These are phyloP conservation scores for Pseudogymnoascus sp. DNA, from an alignment of 2,329 filamentous ascomycete genomes.

Conservation along the genomic window DNA sequence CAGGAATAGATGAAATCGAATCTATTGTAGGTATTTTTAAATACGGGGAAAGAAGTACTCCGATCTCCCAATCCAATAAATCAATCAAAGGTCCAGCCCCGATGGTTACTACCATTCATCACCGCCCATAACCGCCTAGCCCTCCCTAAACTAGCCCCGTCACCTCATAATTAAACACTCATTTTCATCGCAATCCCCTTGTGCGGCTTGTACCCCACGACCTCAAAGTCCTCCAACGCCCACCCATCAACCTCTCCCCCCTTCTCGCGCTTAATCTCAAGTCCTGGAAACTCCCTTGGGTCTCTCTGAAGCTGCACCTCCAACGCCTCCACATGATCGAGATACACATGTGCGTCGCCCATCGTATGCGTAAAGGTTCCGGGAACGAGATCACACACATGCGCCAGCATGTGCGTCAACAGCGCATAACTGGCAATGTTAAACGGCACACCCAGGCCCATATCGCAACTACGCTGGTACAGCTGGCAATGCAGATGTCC, in stretches of 20 bases:
- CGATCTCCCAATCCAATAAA: neutral
- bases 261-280: conserved; percentile 62
- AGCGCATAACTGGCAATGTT: conserved; percentile 95
- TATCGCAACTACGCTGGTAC: conserved; percentile 92
- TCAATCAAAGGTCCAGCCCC: neutral
- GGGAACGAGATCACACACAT: conserved; percentile 74
- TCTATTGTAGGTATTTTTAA: neutral
- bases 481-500: conserved; percentile 79
- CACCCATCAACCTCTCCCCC: conserved; percentile 81
- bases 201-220: conserved; percentile 84
- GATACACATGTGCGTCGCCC: conserved; percentile 96
- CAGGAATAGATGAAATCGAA: neutral
- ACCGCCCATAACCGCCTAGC: neutral
- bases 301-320: conserved; percentile 71
- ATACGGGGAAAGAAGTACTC: neutral
- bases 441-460: conserved; percentile 95
- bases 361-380: conserved; percentile 90
- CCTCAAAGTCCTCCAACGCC: conserved; percentile 77
- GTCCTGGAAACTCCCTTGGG: conserved; percentile 69
- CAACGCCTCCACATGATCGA: conserved; percentile 84
- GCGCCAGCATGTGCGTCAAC: conserved; percentile 89
- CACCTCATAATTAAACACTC: conserved; percentile 59
- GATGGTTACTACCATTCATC: neutral
- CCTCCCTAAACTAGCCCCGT: neutral
- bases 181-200: conserved; percentile 97